Evolutionary conservation across 1,284 basidiomycete species (phyloP).

Genomic region (Malassezia psittaci): DNA sequence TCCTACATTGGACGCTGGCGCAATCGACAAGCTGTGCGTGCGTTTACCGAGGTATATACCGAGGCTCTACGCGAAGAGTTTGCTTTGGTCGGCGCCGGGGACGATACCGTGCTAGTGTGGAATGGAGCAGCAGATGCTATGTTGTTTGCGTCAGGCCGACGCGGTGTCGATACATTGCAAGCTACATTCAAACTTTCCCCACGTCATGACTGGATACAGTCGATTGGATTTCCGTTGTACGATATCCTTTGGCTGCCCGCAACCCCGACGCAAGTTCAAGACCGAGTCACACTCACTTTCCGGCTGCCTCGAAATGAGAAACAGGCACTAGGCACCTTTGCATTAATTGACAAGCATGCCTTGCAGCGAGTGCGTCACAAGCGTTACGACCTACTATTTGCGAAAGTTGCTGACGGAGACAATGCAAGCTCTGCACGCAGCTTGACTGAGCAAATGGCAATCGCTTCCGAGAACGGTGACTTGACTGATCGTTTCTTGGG

Average conservation of each 20-base stretch:
- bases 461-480: constrained; percentile 38
- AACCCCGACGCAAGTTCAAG: constrained; percentile 21
- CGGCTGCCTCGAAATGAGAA: constrained; percentile 26
- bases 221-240: constrained; percentile 16
- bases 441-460: constrained; percentile 31
- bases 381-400: constrained; percentile 41
- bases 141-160: constrained; percentile 40
- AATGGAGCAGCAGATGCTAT: constrained; percentile 38
- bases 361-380: constrained; percentile 27
- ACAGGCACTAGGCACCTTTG: constrained; percentile 35
- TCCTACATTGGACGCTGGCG: not conserved
- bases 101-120: constrained; percentile 28
- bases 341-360: constrained; percentile 34
- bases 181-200: constrained; percentile 29
- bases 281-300: constrained; percentile 33
- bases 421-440: constrained; percentile 25
- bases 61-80: constrained; percentile 14
- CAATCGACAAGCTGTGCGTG: constrained; percentile 1
- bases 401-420: constrained; percentile 32
- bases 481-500: constrained; percentile 41
- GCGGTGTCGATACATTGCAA: constrained; percentile 33
- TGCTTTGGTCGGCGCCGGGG: constrained; percentile 21
- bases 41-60: not conserved
- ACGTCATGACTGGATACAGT: constrained; percentile 34
- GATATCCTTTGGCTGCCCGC: constrained; percentile 27